Evolutionary conservation across 768 basidiomycete species (phyloP), one percentile per base, ranked within the genome.

Genomic region (Austroboletus festivus): DNA sequence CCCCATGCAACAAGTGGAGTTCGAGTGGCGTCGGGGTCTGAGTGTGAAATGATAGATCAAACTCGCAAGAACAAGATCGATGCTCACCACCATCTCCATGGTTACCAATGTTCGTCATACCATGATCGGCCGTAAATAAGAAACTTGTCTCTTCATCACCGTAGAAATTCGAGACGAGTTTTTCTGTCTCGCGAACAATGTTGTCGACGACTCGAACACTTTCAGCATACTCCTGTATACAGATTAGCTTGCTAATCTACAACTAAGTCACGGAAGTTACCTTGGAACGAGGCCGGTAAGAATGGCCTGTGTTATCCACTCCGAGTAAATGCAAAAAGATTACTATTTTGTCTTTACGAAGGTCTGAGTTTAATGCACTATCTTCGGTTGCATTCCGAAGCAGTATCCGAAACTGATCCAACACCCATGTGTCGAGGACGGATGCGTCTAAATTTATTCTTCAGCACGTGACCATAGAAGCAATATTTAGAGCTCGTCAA

Each of bases 1-100:
- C 91, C 91, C 91, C 91, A 93, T 2, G 78, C 82, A 19, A 93
- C 73, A 6, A 91, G 73, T 16, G 91, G 91, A 2, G 91, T 93
- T 38, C 89, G 80, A 6, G 90, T 92, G 57, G 86, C 91, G 60
- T 93, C 90, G 0, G 90, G 90, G 58, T 92, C 88, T 90, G 49
- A 41, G 34, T 37, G 24, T 22, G n/a, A n/a, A 38, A 11, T 56
- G 52, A 54, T 5, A 47, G 30, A 18, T 18, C 28, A 24, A 38
- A 37, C 42, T 41, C 42, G 45, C 23, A 9, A 31, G 38, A 31
- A 40, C 23, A 18, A n/a, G 37, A 42, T 42, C 8, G 41, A 38
- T 44, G 63, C 72, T 61, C 59, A 86, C 88, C 83, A 31, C 91
- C 91, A 52, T 93, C 91, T 4, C 91, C 91, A 50, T 93, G 91